Percentiles rank a stretch among this genome's conserved stretches.
Conservation (phyloP, 148 eudicot genomes). For the Oxyria digyna region DNA sequence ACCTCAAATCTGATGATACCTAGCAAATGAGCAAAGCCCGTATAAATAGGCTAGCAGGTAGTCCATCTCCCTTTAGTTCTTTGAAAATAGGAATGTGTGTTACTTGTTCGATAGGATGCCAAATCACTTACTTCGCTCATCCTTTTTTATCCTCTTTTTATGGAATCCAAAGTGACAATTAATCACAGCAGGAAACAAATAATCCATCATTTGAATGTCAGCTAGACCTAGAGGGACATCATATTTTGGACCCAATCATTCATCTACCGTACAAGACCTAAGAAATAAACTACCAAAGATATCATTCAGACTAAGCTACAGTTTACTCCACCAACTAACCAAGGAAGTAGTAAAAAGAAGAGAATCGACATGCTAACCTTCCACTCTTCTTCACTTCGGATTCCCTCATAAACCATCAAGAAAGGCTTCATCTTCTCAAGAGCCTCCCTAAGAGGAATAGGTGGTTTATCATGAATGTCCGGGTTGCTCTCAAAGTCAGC, state of each 20-base stretch:
- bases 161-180: not conserved
- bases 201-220: not conserved
- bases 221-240: not conserved
- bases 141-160: not conserved
- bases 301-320: not conserved
- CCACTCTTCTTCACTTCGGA: constrained; percentile 79
- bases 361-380: constrained; percentile 32
- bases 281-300: not conserved
- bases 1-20: not conserved
- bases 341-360: not conserved
- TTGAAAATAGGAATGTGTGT: not conserved
- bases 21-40: not conserved
- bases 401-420: constrained; percentile 69
- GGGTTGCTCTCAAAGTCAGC: constrained; percentile 77
- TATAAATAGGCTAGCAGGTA: not conserved
- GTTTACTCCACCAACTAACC: not conserved
- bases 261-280: not conserved
- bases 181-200: not conserved
- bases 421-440: constrained; percentile 88
- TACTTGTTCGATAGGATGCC: not conserved
- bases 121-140: not conserved
- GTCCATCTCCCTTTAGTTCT: not conserved
- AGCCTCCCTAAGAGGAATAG: constrained; percentile 73
- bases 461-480: constrained; percentile 76
- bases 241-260: not conserved